phyloP scores from a whole-genome alignment of 2,329 filamentous ascomycete species.

The Diaporthe citrichinensis region DNA sequence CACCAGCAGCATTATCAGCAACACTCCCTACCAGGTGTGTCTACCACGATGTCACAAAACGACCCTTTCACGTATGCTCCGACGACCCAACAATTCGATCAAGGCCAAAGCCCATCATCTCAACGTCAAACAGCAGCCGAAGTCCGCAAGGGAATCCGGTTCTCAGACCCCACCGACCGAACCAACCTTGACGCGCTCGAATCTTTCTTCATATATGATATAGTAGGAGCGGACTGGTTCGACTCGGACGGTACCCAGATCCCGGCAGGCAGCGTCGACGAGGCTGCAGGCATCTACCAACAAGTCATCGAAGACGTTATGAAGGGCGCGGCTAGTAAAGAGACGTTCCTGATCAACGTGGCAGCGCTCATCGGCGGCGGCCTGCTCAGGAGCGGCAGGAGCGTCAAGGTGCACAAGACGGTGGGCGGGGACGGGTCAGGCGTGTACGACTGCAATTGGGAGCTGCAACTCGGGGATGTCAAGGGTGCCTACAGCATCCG shows the following conservation, averaged over 20 bases:
- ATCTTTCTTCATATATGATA: conserved; percentile 65
- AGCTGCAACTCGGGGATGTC: conserved; percentile 67
- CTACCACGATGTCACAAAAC: not conserved
- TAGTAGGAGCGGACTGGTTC: conserved; percentile 66
- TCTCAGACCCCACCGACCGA: conserved; percentile 57
- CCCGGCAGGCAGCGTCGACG: conserved; percentile 62
- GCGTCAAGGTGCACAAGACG: conserved; percentile 27
- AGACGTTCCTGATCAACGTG: conserved; percentile 72
- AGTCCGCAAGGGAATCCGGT: conserved; percentile 43
- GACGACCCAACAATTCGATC: conserved; percentile 1
- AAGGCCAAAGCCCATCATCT: not conserved
- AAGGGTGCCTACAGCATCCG: conserved; percentile 67
- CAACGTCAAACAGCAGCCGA: conserved; percentile 12
- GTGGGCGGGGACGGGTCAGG: not conserved
- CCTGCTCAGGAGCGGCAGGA: conserved; percentile 56
- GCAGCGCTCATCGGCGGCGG: conserved; percentile 69
- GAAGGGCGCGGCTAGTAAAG: conserved; percentile 63
- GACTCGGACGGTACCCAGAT: conserved; percentile 61
- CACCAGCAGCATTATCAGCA: conserved; percentile 34
- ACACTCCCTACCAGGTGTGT: conserved; percentile 7
- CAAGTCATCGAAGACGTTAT: conserved; percentile 68
- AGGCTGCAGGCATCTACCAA: conserved; percentile 68
- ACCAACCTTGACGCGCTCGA: conserved; percentile 73
- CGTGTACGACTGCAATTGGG: conserved; percentile 61
- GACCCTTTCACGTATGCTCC: not conserved